Evolutionary conservation across 2,329 filamentous ascomycete genomes (phyloP).

Genomic region (Diaporthe aspalathi): DNA sequence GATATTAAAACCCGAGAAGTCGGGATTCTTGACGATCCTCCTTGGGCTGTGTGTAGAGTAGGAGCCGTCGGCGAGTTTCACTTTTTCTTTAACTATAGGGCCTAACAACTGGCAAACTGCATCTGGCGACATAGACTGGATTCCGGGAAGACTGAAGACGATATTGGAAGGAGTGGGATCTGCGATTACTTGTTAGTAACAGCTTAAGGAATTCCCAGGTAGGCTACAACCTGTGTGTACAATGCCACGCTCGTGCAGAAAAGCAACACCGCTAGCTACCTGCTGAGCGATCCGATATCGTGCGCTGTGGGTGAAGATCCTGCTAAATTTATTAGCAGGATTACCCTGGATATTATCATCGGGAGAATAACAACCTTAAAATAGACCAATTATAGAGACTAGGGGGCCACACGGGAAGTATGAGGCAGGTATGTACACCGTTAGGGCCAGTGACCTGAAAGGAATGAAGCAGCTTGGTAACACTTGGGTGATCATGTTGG

Average conservation of each 20-base stretch:
- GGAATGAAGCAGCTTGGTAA: conserved; percentile 13
- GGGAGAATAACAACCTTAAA: neutral
- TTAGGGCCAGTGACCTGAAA: conserved; percentile 21
- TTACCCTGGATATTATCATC: neutral
- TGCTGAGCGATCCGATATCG: conserved; percentile 7
- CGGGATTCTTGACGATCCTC: conserved; percentile 7
- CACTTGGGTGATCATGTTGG: neutral
- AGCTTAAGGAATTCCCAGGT: neutral
- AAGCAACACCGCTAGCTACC: neutral
- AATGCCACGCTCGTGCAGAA: conserved; percentile 22
- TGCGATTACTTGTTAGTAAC: neutral
- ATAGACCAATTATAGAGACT: neutral
- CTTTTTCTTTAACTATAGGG: neutral
- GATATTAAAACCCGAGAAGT: conserved; percentile 20
- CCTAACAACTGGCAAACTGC: conserved; percentile 20
- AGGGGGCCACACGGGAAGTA: conserved; percentile 14
- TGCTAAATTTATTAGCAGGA: neutral
- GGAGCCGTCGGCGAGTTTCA: conserved; percentile 16
- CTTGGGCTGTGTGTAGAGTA: conserved; percentile 1
- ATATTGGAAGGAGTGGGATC: conserved; percentile 22
- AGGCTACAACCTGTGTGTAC: conserved; percentile 6
- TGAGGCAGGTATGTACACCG: conserved; percentile 26
- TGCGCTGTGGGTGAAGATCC: neutral
- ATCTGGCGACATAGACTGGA: conserved; percentile 14
- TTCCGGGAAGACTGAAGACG: conserved; percentile 19